Evolutionary conservation across 2,329 filamentous ascomycete genomes (phyloP), one percentile per base, ranked within the genome.

Genomic region (Paracorniculantispora psalliotae): DNA sequence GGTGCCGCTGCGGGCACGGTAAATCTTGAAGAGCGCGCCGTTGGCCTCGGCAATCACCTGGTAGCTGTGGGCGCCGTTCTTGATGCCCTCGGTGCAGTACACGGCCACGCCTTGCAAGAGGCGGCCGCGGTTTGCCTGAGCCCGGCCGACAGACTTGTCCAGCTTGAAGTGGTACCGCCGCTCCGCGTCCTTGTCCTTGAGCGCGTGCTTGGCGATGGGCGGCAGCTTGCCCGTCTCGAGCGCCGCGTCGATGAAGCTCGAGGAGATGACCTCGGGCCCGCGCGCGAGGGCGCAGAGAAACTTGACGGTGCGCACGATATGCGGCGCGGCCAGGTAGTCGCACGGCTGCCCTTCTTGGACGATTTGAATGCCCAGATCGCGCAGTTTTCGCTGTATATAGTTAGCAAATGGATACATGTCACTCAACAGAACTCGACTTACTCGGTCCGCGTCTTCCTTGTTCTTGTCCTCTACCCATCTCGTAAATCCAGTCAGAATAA

Each of bases 241-340:
- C 49, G 89, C 91, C 25, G 83, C 79, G 59, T 93, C 89, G 59
- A 99, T 84, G 71, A 91, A 99, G 9, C 83, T 81, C 0, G 88
- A 89, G 48, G 86, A 86, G 57, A 97, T 82, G 46, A 97, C 83
- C 1, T 83, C 81, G 0, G 92, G 91, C 0, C 90, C 92, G 61
- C 85, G 86, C 19, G 94, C 92, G 28, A 99, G 77, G 13, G 92
- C 91, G 62, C 88, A 89, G 52, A 97, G 86, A 69, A 99, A 99
- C 69, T 99, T 99, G 70, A 91, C 86, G 0, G 94, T 99, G 39
- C 94, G 88, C 35, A 97, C 84, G 62, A 97, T 85, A 44, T 86
- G 83, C 1, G 93, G 94, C 3, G 93, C 93, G 35, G 91, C 92
- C 12, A 99, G 83, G 70, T 96, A 90, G 66, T 93, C 90, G 70